Percentiles rank a stretch among this genome's conserved stretches.
phyloP scores from a whole-genome alignment of 805 yeast genomes.

The Candida chauliodis region DNA sequence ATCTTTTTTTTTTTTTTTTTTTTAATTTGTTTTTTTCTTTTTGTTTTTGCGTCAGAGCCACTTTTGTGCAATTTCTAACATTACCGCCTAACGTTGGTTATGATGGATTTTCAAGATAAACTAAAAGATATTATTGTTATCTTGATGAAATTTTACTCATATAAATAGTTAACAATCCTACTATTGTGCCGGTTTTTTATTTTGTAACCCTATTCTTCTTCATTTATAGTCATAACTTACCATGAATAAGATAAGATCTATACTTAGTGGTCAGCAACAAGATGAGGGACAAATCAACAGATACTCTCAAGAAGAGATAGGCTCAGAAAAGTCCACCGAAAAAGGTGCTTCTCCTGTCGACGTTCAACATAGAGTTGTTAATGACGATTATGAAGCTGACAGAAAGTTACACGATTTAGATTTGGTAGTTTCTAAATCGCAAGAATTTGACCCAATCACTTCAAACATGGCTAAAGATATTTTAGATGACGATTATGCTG shows the following conservation, averaged over 20 bases:
- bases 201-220: too few relatives aligned
- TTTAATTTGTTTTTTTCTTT: too few relatives aligned
- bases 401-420: slow-evolving; percentile 10
- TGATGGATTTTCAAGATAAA: too few relatives aligned
- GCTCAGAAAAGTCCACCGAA: slow-evolving; percentile 3
- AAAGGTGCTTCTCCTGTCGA: slow-evolving; percentile 1
- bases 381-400: slow-evolving; percentile 12
- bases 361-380: slow-evolving; percentile 7
- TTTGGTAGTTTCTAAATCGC: slow-evolving; percentile 20
- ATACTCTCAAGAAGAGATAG: neutral
- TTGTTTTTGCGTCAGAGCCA: too few relatives aligned
- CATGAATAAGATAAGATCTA: slow-evolving; percentile 12
- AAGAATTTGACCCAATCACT: slow-evolving; percentile 32
- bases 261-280: slow-evolving; percentile 1
- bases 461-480: slow-evolving; percentile 21
- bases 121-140: too few relatives aligned
- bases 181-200: too few relatives aligned
- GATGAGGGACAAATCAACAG: neutral
- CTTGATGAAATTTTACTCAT: neutral
- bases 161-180: too few relatives aligned
- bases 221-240: neutral
- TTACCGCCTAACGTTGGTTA: too few relatives aligned
- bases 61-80: too few relatives aligned
- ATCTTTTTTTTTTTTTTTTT: too few relatives aligned
- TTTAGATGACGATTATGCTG: slow-evolving; percentile 35